phyloP scores from a whole-genome alignment of 2,329 filamentous ascomycete species.

The Pyrenochaeta sp. region DNA sequence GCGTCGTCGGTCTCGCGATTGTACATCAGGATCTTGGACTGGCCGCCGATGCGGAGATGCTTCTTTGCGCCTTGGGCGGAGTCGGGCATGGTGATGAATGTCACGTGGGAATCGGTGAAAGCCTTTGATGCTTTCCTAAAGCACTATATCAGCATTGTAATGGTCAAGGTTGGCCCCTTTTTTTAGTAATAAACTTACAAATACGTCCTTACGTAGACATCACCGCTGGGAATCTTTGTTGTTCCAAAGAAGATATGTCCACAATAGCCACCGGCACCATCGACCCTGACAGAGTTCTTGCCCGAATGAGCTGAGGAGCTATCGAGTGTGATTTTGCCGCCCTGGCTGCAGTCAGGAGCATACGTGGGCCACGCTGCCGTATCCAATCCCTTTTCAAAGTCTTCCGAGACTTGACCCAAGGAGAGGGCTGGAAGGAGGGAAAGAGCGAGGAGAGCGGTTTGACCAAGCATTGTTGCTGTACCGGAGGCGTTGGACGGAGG shows the following conservation, averaged over 20 bases:
- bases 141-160: constrained; percentile 21
- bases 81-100: constrained; percentile 71
- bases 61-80: constrained; percentile 63
- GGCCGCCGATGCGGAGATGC: constrained; percentile 68
- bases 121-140: constrained; percentile 63
- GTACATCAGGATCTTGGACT: constrained; percentile 69
- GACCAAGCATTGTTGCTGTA: constrained; percentile 51
- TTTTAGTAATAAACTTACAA: constrained; percentile 55
- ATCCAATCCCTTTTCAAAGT: constrained; percentile 67
- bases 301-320: constrained; percentile 60
- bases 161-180: neutral
- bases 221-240: constrained; percentile 61
- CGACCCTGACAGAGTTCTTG: constrained; percentile 78
- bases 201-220: constrained; percentile 64
- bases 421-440: constrained; percentile 55
- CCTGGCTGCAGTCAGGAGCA: constrained; percentile 66
- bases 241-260: constrained; percentile 68
- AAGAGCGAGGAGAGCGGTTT: constrained; percentile 56
- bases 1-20: constrained; percentile 70
- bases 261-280: constrained; percentile 66
- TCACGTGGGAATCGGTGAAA: constrained; percentile 66
- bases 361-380: constrained; percentile 65
- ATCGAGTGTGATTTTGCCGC: constrained; percentile 64
- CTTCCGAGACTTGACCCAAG: constrained; percentile 62
- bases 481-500: neutral